Percentiles rank a stretch among this genome's conserved stretches.
Evolutionary conservation across 768 basidiomycete genomes (phyloP).

Genomic region (Coprinopsis marcescibilis): DNA sequence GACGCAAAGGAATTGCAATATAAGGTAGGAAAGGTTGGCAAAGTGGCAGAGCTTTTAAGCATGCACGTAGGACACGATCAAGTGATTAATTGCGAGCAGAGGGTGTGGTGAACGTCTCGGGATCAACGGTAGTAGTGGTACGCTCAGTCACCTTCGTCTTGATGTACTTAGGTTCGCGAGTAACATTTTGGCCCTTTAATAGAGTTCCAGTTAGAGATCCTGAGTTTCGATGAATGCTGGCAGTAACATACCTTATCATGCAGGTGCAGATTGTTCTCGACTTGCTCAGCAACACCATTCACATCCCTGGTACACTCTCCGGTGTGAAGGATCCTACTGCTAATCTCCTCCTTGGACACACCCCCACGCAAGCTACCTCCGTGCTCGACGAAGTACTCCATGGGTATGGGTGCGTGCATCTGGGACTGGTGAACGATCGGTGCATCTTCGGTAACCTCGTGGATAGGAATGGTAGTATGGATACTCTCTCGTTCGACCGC

Average conservation of each 20-base stretch:
- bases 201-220: background rate
- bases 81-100: conserved; percentile 1
- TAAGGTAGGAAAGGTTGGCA: background rate
- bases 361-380: conserved; percentile 18
- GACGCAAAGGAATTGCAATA: background rate
- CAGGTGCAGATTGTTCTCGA: conserved; percentile 17
- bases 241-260: background rate
- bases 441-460: conserved; percentile 30
- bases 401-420: conserved; percentile 25
- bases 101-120: background rate
- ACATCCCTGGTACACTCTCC: conserved; percentile 21
- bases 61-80: background rate
- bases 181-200: background rate
- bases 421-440: conserved; percentile 32
- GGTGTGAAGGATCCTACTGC: conserved; percentile 16
- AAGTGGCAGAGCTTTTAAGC: background rate
- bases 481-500: conserved; percentile 25
- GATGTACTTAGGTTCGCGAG: background rate
- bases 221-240: background rate
- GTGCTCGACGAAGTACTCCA: conserved; percentile 26
- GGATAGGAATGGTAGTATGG: conserved; percentile 30
- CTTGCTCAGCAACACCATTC: conserved; percentile 19
- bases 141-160: conserved; percentile 6
- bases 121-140: conserved; percentile 1
- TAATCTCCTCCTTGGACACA: conserved; percentile 15